Evolutionary conservation across 2,329 filamentous ascomycete species (phyloP).

Genomic region (Chaetomium olivaceum): DNA sequence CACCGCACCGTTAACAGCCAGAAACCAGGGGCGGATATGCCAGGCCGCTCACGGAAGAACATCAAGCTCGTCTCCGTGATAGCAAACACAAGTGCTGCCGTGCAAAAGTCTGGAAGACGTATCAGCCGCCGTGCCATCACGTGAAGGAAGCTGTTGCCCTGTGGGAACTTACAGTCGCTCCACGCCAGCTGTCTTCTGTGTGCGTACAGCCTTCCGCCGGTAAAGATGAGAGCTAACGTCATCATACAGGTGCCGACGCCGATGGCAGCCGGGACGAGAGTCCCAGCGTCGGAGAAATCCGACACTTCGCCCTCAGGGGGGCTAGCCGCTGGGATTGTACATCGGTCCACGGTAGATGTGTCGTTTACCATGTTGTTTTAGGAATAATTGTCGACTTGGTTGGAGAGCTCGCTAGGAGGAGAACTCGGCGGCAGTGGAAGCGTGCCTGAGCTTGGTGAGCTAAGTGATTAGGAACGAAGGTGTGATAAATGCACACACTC

Average conservation of each 20-base stretch:
- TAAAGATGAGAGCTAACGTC: background rate
- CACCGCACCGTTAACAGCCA: background rate
- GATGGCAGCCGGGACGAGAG: background rate
- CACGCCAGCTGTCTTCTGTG: background rate
- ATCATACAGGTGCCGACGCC: background rate
- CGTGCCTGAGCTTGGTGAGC: background rate
- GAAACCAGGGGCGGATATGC: background rate
- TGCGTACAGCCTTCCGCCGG: background rate
- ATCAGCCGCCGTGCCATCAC: background rate
- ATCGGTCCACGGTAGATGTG: background rate
- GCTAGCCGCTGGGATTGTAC: background rate
- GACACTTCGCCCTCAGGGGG: background rate
- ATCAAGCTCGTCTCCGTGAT: background rate
- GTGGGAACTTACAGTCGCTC: background rate
- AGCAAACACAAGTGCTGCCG: background rate
- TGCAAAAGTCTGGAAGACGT: background rate
- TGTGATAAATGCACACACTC: background rate
- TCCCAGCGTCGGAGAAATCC: background rate
- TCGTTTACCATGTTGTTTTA: background rate
- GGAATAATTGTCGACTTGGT: background rate
- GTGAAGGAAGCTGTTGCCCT: background rate
- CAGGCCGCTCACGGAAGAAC: background rate
- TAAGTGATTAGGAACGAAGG: background rate
- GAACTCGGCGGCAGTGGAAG: background rate
- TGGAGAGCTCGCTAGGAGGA: background rate